Percentiles rank a stretch among this genome's conserved stretches.
Conservation (phyloP, 257 asterid species). For the Gynochthodes officinalis region DNA sequence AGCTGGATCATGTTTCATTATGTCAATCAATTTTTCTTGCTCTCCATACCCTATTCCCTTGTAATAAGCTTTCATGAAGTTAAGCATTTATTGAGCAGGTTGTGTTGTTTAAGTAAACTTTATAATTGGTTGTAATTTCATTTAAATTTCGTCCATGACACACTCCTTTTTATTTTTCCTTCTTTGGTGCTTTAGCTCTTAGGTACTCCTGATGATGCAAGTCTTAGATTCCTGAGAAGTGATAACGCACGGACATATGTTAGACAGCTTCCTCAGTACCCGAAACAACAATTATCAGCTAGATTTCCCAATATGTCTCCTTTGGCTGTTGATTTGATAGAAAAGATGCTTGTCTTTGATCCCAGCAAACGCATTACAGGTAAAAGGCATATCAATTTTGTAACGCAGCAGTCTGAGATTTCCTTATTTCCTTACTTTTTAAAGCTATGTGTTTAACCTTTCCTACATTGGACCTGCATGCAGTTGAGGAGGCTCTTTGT, state of each 20-base stretch:
- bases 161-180: not conserved
- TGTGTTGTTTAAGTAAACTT: too few species aligned
- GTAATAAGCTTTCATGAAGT: not conserved
- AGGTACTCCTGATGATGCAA: slow-evolving; percentile 76
- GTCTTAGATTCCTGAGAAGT: slow-evolving; percentile 69
- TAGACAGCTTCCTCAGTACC: slow-evolving; percentile 62
- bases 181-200: slow-evolving; percentile 48
- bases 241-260: slow-evolving; percentile 70
- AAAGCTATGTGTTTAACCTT: not conserved
- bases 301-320: slow-evolving; percentile 74
- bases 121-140: not conserved
- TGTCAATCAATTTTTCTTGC: not conserved
- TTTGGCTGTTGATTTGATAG: slow-evolving; percentile 71
- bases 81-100: not conserved
- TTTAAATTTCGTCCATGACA: not conserved
- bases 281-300: slow-evolving; percentile 57
- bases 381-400: slow-evolving; percentile 17
- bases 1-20: not conserved
- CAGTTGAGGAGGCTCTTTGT: slow-evolving; percentile 85
- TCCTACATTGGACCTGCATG: slow-evolving; percentile 6
- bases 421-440: not conserved
- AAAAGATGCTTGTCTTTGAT: slow-evolving; percentile 83
- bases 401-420: not conserved
- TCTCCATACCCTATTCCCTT: not conserved
- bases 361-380: slow-evolving; percentile 77